phyloP scores from a whole-genome alignment of 192 early-diverging fungal genomes.

The Spizellomyces punctatus region DNA sequence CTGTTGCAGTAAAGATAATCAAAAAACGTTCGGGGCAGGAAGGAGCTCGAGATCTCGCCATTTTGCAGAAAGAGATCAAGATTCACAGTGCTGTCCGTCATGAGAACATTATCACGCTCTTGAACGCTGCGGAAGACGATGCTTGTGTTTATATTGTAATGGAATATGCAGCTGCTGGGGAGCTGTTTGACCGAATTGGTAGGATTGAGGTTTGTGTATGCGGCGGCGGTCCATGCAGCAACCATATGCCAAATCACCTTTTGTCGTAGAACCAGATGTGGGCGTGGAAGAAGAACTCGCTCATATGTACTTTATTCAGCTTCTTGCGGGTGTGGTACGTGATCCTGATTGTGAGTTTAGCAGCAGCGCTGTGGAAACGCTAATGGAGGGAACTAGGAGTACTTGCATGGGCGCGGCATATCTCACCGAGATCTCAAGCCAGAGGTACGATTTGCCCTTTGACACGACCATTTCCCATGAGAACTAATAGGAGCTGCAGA shows the following conservation, averaged over 20 bases:
- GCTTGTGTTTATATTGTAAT: slow-evolving; percentile 60
- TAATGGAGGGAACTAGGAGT: slow-evolving; percentile 31
- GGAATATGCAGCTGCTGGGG: slow-evolving; percentile 70
- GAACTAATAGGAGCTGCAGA: slow-evolving; percentile 22
- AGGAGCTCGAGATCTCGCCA: slow-evolving; percentile 26
- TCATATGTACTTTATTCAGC: slow-evolving; percentile 72
- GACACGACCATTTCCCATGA: neutral
- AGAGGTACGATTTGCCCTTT: slow-evolving; percentile 43
- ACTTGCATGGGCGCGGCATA: slow-evolving; percentile 55
- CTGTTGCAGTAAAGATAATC: slow-evolving; percentile 63
- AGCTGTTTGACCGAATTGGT: slow-evolving; percentile 76
- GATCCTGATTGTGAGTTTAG: neutral
- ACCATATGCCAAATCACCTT: neutral
- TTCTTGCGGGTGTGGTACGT: slow-evolving; percentile 66
- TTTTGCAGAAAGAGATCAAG: slow-evolving; percentile 57
- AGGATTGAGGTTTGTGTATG: neutral
- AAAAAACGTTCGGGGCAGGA: slow-evolving; percentile 40
- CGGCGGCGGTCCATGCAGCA: neutral
- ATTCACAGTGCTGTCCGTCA: slow-evolving; percentile 56
- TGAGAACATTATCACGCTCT: slow-evolving; percentile 59
- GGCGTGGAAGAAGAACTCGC: slow-evolving; percentile 72
- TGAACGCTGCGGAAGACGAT: slow-evolving; percentile 53
- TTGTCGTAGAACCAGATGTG: slow-evolving; percentile 56
- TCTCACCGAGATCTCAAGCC: slow-evolving; percentile 80
- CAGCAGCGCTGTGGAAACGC: neutral